Conservation (phyloP, 306 rosid genomes). For the Geum urbanum region DNA sequence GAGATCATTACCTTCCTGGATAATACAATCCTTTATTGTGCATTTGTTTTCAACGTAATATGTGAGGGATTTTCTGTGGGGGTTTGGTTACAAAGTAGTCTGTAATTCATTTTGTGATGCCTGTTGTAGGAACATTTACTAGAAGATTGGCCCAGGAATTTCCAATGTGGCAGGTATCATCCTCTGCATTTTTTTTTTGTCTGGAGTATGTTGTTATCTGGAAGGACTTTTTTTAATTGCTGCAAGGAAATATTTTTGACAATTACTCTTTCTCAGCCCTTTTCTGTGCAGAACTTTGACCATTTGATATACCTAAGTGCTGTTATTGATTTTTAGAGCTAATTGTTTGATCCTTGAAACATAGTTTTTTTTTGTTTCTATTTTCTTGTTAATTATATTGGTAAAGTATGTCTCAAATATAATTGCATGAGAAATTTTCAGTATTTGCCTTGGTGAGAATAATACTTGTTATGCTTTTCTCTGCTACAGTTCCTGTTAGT, state of each 20-base stretch:
- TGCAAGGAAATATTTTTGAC: not conserved
- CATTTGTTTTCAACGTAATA: not conserved
- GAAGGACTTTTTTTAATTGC: slow-evolving; percentile 2
- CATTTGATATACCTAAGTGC: not conserved
- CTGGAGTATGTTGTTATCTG: slow-evolving; percentile 5
- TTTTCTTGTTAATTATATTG: not conserved
- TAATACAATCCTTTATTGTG: not conserved
- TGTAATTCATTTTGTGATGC: slow-evolving; percentile 11
- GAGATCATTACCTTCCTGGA: not conserved
- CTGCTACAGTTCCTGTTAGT: slow-evolving; percentile 71
- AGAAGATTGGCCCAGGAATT: slow-evolving; percentile 78
- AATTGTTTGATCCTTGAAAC: not conserved
- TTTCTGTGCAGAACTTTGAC: slow-evolving; percentile 5
- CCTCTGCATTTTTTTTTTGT: slow-evolving; percentile 8
- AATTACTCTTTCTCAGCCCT: not conserved
- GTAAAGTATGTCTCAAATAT: not conserved
- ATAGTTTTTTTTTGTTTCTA: not conserved
- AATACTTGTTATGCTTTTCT: slow-evolving; percentile 18
- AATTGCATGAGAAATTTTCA: not conserved
- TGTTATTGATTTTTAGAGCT: not conserved
- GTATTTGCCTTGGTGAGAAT: slow-evolving; percentile 12
- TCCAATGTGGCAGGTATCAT: slow-evolving; percentile 90
- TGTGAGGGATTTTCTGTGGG: not conserved
- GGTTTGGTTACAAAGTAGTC: slow-evolving; percentile 15
- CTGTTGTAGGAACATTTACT: slow-evolving; percentile 76